Conservation (phyloP, 192 early-diverging fungal species). For the Gonapodya sp. region DNA sequence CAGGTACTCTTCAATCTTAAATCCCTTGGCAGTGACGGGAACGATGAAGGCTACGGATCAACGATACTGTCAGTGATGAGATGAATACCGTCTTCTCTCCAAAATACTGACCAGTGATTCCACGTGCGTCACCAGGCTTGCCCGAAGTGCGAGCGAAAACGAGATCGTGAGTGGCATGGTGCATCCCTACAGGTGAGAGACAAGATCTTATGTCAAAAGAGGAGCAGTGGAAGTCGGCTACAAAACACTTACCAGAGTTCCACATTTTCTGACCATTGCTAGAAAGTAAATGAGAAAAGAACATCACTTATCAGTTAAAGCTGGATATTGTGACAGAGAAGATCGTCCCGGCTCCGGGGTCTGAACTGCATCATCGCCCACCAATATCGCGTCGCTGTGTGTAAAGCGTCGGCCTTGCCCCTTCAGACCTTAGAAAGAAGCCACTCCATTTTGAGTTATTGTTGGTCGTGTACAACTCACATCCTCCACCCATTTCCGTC, state of each 20-base stretch:
- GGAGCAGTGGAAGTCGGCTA: not conserved
- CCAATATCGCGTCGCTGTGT: too few species aligned
- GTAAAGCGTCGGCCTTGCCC: too few species aligned
- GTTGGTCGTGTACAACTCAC: slow-evolving; percentile 33
- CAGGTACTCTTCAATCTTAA: slow-evolving; percentile 10
- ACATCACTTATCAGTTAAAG: too few species aligned
- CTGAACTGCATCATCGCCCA: too few species aligned
- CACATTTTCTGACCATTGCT: slow-evolving; percentile 3
- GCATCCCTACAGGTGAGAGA: not conserved
- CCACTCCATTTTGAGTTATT: too few species aligned
- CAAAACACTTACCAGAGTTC: not conserved
- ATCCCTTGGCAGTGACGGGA: slow-evolving; percentile 7
- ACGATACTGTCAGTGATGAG: too few species aligned
- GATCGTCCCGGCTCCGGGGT: too few species aligned
- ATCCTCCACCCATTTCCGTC: slow-evolving; percentile 42
- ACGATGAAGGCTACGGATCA: not conserved
- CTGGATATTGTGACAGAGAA: too few species aligned
- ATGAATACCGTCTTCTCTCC: too few species aligned
- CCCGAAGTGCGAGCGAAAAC: slow-evolving; percentile 6
- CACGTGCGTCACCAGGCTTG: not conserved
- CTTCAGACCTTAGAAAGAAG: too few species aligned
- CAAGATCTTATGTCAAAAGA: not conserved
- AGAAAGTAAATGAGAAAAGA: not conserved
- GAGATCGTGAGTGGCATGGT: slow-evolving; percentile 8
- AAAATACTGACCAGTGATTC: not conserved